A percentile compares a stretch with the other conserved stretches of the same genome.
phyloP scores from a whole-genome alignment of 1,139 yeast species.

The Saccharomyces hybrid region DNA sequence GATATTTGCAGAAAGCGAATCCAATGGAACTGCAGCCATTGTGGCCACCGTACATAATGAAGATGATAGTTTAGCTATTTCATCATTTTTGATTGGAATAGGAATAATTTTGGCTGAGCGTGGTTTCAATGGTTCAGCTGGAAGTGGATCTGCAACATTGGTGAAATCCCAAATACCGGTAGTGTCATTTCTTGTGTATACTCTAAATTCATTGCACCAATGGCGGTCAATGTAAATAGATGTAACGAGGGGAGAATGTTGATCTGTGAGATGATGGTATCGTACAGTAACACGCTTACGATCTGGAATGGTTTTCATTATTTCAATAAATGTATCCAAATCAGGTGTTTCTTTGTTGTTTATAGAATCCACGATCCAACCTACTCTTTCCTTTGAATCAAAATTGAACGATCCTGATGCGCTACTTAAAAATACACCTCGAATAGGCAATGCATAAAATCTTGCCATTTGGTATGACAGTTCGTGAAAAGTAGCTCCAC shows the following conservation, averaged over 20 bases:
- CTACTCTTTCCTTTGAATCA: slow-evolving; percentile 50
- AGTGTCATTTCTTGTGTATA: slow-evolving; percentile 68
- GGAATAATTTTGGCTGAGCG: slow-evolving; percentile 66
- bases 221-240: slow-evolving; percentile 73
- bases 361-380: slow-evolving; percentile 72
- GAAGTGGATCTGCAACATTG: slow-evolving; percentile 58
- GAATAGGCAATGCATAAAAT: slow-evolving; percentile 72
- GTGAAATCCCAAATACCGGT: slow-evolving; percentile 87
- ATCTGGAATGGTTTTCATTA: slow-evolving; percentile 73
- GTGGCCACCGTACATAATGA: slow-evolving; percentile 65
- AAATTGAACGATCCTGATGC: slow-evolving; percentile 73
- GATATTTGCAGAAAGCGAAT: slow-evolving; percentile 59
- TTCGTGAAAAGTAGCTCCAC: slow-evolving; percentile 81
- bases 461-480: slow-evolving; percentile 86
- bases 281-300: slow-evolving; percentile 61
- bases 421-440: slow-evolving; percentile 73
- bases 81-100: slow-evolving; percentile 52
- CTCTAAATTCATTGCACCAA: slow-evolving; percentile 67
- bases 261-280: slow-evolving; percentile 73
- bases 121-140: slow-evolving; percentile 44
- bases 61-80: slow-evolving; percentile 48
- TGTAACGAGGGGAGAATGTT: slow-evolving; percentile 60
- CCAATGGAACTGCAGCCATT: slow-evolving; percentile 60
- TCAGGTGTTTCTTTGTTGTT: slow-evolving; percentile 70
- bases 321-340: slow-evolving; percentile 67